phyloP scores from a whole-genome alignment of 176 grass and related monocot species.

The Cymbopogon citratus region DNA sequence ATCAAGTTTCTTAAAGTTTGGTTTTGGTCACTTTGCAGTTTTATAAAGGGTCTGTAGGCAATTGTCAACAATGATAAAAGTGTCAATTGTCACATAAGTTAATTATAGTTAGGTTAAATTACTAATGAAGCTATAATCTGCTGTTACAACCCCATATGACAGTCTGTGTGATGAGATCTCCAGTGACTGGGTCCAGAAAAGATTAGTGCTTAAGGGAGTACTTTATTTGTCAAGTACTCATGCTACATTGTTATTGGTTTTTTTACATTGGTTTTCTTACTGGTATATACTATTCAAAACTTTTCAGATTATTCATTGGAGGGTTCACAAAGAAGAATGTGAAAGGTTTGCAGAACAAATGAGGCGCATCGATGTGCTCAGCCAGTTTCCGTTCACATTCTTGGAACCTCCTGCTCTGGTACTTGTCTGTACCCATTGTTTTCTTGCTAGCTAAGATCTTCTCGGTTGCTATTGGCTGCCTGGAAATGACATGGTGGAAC shows the following conservation, averaged over 20 bases:
- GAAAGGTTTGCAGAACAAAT: slow-evolving; percentile 75
- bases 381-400: slow-evolving; percentile 83
- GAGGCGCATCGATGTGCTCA: slow-evolving; percentile 37
- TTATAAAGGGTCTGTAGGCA: neutral
- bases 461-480: neutral
- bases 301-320: slow-evolving; percentile 71
- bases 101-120: neutral
- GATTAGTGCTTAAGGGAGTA: neutral
- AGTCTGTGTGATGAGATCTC: neutral
- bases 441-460: neutral
- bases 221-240: neutral
- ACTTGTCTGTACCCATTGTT: slow-evolving; percentile 1
- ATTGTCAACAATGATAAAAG: neutral
- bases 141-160: neutral
- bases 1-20: neutral
- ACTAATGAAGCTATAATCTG: neutral
- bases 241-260: neutral
- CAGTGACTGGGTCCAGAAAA: neutral
- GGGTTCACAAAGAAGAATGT: slow-evolving; percentile 82
- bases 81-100: neutral
- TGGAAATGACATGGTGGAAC: slow-evolving; percentile 4
- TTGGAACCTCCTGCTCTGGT: slow-evolving; percentile 38
- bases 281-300: neutral
- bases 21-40: neutral
- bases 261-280: slow-evolving; percentile 6